These are phyloP conservation scores for Alternaria burnsii DNA, from an alignment of 2,329 filamentous ascomycete species.

Conservation along the genomic window DNA sequence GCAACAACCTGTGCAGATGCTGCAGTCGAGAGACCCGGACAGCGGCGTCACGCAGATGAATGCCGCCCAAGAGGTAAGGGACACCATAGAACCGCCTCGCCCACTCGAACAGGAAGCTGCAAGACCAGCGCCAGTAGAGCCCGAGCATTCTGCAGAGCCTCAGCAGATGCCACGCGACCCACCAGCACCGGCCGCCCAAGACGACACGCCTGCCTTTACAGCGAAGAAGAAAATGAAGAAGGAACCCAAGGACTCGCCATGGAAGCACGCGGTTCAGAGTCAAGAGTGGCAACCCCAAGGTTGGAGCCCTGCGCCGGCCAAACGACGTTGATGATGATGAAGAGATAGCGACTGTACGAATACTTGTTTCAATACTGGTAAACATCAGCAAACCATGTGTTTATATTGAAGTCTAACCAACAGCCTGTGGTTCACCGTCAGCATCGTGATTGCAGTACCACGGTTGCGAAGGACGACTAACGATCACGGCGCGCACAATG, in stretches of 20 bases:
- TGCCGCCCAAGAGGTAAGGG: conserved; percentile 44
- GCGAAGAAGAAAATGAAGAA: conserved; percentile 34
- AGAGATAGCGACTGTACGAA: neutral
- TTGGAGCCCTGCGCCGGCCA: conserved; percentile 55
- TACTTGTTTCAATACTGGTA: neutral
- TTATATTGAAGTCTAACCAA: neutral
- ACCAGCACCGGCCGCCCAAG: conserved; percentile 19
- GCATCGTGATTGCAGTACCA: neutral
- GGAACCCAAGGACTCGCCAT: conserved; percentile 50
- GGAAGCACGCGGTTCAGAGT: conserved; percentile 50
- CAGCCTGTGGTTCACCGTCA: neutral
- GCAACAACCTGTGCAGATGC: conserved; percentile 58
- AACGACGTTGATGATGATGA: conserved; percentile 34
- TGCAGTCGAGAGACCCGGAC: conserved; percentile 54
- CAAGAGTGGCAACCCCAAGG: conserved; percentile 58
- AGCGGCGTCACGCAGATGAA: conserved; percentile 49
- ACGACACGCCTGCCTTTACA: conserved; percentile 28
- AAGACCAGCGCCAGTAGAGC: conserved; percentile 12
- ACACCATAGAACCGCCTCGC: conserved; percentile 23
- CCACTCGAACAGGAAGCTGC: conserved; percentile 8
- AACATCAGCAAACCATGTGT: neutral
- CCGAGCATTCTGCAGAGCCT: neutral
- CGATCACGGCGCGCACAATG: neutral
- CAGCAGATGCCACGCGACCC: conserved; percentile 30
- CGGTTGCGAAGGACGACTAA: neutral